phyloP scores from a whole-genome alignment of 2,329 filamentous ascomycete genomes.

The Diaporthe vaccinii region DNA sequence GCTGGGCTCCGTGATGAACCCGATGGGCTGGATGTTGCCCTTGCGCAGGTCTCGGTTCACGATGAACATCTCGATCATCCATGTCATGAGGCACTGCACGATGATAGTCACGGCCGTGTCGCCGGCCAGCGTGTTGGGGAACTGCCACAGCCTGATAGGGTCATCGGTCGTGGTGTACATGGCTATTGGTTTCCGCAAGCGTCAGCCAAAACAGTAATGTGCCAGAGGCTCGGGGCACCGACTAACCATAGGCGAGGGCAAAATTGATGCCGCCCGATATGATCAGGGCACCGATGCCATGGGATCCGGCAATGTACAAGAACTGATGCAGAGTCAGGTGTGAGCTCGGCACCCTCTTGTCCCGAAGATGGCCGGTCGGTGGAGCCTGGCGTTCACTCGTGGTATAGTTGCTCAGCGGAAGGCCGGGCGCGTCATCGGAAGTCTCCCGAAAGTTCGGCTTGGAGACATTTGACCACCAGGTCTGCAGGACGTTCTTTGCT shows the following conservation, averaged over 20 bases:
- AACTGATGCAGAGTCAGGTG: conserved; percentile 59
- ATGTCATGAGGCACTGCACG: conserved; percentile 64
- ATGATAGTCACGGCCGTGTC: conserved; percentile 66
- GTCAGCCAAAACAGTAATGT: conserved; percentile 28
- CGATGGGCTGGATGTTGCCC: conserved; percentile 61
- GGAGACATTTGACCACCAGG: conserved; percentile 32
- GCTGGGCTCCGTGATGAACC: conserved; percentile 56
- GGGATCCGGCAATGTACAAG: conserved; percentile 63
- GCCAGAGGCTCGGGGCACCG: background rate
- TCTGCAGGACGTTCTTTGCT: conserved; percentile 26
- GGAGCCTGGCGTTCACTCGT: conserved; percentile 13
- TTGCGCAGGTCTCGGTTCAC: conserved; percentile 61
- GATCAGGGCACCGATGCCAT: conserved; percentile 61
- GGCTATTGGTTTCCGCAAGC: conserved; percentile 50
- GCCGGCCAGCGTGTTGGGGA: conserved; percentile 65
- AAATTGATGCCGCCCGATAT: conserved; percentile 66
- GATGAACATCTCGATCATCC: conserved; percentile 63
- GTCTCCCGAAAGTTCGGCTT: conserved; percentile 33
- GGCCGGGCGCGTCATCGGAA: conserved; percentile 11
- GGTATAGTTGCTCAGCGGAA: conserved; percentile 27
- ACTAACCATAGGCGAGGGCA: conserved; percentile 63
- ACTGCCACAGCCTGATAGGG: conserved; percentile 62
- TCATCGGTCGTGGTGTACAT: conserved; percentile 61
- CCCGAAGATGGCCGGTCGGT: background rate
- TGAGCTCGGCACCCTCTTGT: conserved; percentile 51